Conservation (phyloP, 371 early-diverging fungal genomes). For the Mucor racemosus region DNA sequence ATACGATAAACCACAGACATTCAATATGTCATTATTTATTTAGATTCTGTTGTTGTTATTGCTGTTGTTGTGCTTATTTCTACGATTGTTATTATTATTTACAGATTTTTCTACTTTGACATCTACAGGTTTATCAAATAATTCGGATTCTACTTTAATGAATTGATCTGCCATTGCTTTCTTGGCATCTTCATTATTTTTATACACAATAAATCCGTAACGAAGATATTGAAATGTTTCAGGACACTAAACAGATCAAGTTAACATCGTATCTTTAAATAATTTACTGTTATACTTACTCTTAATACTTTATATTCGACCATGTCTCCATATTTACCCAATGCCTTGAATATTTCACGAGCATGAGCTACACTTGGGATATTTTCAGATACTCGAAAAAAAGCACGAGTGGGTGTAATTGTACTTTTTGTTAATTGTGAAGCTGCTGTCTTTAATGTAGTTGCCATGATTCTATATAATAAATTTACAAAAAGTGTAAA, state of each 20-base stretch:
- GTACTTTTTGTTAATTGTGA: conserved; percentile 5
- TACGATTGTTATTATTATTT: background rate
- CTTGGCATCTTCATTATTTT: conserved; percentile 25
- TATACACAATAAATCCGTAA: conserved; percentile 37
- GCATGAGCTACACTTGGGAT: conserved; percentile 29
- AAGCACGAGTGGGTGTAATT: conserved; percentile 20
- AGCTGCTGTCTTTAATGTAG: conserved; percentile 7
- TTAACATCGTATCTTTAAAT: conserved; percentile 29
- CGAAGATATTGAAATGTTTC: conserved; percentile 30
- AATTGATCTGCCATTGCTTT: conserved; percentile 33
- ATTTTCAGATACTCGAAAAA: conserved; percentile 23
- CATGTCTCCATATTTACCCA: conserved; percentile 32
- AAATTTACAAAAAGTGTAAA: background rate
- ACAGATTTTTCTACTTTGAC: conserved; percentile 28
- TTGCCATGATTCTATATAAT: conserved; percentile 5
- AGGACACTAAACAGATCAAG: conserved; percentile 28
- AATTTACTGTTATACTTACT: conserved; percentile 28
- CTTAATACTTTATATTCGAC: conserved; percentile 36
- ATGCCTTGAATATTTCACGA: conserved; percentile 29
- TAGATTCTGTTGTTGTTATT: background rate
- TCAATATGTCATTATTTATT: background rate
- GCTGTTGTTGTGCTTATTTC: conserved; percentile 8
- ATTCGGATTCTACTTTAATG: conserved; percentile 25
- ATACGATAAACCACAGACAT: background rate
- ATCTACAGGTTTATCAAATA: conserved; percentile 31